phyloP scores from a whole-genome alignment of 2,329 filamentous ascomycete genomes.

The Fusarium sp. region DNA sequence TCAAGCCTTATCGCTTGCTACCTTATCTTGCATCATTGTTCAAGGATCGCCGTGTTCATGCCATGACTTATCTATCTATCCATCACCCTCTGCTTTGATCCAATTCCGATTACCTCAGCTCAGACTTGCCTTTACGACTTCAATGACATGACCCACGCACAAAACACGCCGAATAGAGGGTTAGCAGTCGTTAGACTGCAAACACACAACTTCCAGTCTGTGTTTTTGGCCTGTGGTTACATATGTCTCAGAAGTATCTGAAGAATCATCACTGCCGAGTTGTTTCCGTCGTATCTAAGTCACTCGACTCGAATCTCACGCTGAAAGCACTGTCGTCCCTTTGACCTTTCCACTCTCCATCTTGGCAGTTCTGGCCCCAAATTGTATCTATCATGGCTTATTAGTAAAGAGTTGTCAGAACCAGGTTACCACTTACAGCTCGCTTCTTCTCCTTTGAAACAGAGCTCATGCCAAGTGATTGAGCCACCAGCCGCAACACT shows the following conservation, averaged over 20 bases:
- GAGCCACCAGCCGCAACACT: constrained; percentile 79
- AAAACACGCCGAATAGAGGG: constrained; percentile 47
- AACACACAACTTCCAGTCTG: constrained; percentile 56
- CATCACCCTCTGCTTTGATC: neutral
- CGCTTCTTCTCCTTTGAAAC: constrained; percentile 92
- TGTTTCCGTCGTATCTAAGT: neutral
- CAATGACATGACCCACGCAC: constrained; percentile 51
- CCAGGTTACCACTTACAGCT: constrained; percentile 66
- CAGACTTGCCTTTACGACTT: constrained; percentile 74
- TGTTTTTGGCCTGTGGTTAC: constrained; percentile 36
- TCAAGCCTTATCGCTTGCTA: neutral
- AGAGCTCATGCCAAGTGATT: constrained; percentile 73
- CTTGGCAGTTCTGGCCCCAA: constrained; percentile 83
- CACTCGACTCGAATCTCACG: constrained; percentile 47
- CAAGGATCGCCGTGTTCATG: constrained; percentile 15
- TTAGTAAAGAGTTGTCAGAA: constrained; percentile 11
- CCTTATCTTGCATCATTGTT: constrained; percentile 3
- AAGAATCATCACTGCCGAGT: constrained; percentile 70
- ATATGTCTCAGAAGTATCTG: constrained; percentile 79
- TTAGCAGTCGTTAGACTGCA: constrained; percentile 51
- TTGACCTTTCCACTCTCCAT: constrained; percentile 77
- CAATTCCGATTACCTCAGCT: constrained; percentile 50
- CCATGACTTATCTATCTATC: constrained; percentile 14
- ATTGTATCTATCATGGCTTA: constrained; percentile 70
- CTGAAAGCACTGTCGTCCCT: constrained; percentile 69